Conservation (phyloP, 352 stramenopile species). For the Phytophthora idaei region DNA sequence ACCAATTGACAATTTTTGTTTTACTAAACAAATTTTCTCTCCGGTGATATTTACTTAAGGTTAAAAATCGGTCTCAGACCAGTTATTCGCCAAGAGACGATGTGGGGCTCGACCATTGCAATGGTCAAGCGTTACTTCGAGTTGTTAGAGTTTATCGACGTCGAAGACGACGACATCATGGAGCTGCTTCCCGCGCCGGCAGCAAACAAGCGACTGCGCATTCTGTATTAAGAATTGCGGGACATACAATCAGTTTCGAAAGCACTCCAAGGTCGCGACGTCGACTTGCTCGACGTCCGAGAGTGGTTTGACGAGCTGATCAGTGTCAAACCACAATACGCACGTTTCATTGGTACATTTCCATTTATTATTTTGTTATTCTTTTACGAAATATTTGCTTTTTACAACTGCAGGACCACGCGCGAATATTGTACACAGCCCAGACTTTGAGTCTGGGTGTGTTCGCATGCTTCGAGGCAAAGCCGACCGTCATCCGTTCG, state of each 20-base stretch:
- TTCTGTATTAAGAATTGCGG: background rate
- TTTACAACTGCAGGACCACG: background rate
- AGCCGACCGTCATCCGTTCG: background rate
- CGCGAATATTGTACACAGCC: background rate
- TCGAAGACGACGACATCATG: no score
- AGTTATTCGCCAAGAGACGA: no score
- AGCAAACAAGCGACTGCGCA: no score
- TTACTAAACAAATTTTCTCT: no score
- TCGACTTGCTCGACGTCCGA: background rate
- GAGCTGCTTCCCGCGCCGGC: no score
- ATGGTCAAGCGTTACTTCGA: no score
- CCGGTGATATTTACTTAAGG: no score
- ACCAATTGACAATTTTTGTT: no score
- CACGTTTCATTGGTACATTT: background rate
- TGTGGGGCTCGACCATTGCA: no score
- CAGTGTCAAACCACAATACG: background rate
- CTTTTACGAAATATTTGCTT: background rate
- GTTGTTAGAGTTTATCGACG: no score
- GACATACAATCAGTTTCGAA: conserved; percentile 2
- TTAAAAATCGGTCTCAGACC: no score
- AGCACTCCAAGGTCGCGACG: background rate
- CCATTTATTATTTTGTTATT: background rate
- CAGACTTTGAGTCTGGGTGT: background rate
- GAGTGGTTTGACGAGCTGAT: background rate
- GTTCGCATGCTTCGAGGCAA: background rate